These are phyloP conservation scores for Apiotrichum veenhuisii DNA, from an alignment of 1,284 basidiomycete species.

Conservation along the genomic window DNA sequence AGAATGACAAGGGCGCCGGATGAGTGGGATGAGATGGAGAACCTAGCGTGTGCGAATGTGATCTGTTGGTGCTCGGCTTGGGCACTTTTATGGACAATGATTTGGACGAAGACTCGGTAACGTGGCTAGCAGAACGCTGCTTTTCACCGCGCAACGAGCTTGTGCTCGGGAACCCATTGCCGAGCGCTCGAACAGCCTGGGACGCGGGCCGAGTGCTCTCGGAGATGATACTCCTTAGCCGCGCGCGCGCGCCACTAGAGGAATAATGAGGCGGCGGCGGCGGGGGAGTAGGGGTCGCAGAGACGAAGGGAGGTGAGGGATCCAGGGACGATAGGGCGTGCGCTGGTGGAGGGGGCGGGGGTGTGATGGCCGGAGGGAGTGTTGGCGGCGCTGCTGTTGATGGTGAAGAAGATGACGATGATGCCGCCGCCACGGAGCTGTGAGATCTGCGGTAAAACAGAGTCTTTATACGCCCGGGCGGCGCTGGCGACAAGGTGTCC, in stretches of 20 bases:
- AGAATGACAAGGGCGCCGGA: background rate
- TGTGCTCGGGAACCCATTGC: slow-evolving; percentile 6
- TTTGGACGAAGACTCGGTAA: background rate
- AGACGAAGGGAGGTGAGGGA: background rate
- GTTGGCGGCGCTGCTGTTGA: background rate
- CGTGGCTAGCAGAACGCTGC: background rate
- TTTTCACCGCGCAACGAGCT: background rate
- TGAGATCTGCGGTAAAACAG: slow-evolving; percentile 1
- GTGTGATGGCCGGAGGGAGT: background rate
- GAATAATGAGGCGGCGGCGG: background rate
- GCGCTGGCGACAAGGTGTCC: slow-evolving; percentile 1
- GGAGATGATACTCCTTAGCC: background rate
- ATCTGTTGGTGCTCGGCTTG: background rate
- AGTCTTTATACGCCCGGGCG: slow-evolving; percentile 1
- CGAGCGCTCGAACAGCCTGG: slow-evolving; percentile 1
- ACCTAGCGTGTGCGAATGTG: background rate
- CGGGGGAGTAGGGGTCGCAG: background rate
- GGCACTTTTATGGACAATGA: background rate
- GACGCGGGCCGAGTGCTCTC: slow-evolving; percentile 2
- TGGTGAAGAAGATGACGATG: background rate
- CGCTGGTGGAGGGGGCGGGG: background rate
- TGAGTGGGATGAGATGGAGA: background rate
- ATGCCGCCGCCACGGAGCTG: background rate
- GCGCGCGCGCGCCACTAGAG: background rate
- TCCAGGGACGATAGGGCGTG: slow-evolving; percentile 1